phyloP scores from a whole-genome alignment of 2,329 filamentous ascomycete genomes.

The Penicillium crustosum region DNA sequence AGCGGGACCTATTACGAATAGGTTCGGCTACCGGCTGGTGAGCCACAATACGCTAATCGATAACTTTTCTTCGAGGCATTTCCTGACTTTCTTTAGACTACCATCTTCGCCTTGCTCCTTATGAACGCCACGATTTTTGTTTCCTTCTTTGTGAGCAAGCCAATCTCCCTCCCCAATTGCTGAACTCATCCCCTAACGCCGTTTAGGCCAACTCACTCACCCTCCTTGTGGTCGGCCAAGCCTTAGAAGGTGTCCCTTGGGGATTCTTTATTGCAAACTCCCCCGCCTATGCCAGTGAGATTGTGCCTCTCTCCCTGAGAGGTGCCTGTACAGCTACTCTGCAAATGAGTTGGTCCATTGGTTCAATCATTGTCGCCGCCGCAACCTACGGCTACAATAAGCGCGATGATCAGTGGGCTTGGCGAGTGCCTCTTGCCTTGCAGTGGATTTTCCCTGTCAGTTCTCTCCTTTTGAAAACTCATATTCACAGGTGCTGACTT shows the following conservation, averaged over 20 bases:
- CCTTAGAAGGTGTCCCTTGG: conserved; percentile 33
- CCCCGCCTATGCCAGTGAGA: conserved; percentile 32
- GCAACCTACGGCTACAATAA: conserved; percentile 27
- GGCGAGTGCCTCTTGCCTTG: conserved; percentile 29
- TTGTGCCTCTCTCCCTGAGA: conserved; percentile 29
- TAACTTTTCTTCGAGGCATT: too few species aligned
- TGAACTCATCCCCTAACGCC: conserved; percentile 1
- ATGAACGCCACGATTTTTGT: conserved; percentile 62
- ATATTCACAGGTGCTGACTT: neutral
- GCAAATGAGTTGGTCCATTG: conserved; percentile 34
- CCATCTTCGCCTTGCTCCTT: conserved; percentile 55
- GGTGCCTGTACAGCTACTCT: conserved; percentile 29
- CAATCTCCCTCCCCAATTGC: accelerated
- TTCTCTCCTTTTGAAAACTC: neutral
- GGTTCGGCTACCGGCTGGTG: conserved; percentile 58
- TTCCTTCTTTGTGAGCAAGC: conserved; percentile 55
- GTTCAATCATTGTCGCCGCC: conserved; percentile 30
- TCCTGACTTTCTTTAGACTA: conserved; percentile 35
- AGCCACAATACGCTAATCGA: too few species aligned
- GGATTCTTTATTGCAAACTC: conserved; percentile 34
- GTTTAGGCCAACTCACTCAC: conserved; percentile 42
- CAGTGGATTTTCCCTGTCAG: conserved; percentile 35
- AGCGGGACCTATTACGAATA: conserved; percentile 60
- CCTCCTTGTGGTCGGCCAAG: conserved; percentile 39
- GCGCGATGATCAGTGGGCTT: conserved; percentile 24